These are phyloP conservation scores for Sesbania bispinosa DNA, from an alignment of 306 rosid species.

Conservation along the genomic window DNA sequence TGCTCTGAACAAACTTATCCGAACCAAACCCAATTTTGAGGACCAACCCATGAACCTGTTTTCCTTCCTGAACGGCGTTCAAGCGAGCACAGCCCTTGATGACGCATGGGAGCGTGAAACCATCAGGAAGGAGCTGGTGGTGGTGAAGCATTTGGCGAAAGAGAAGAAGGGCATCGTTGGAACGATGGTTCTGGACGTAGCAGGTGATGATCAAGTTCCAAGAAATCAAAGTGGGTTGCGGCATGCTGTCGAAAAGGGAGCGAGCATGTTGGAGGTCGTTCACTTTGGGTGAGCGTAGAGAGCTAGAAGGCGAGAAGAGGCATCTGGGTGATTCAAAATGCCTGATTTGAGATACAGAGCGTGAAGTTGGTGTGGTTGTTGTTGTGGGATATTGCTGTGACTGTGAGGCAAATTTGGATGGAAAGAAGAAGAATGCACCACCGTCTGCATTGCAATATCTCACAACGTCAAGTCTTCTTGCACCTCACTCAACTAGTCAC, in stretches of 20 bases:
- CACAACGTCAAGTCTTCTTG: too few species aligned
- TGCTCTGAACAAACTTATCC: slow-evolving; percentile 56
- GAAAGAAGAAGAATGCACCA: slow-evolving; percentile 17
- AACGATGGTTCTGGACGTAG: slow-evolving; percentile 40
- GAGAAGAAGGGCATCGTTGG: slow-evolving; percentile 41
- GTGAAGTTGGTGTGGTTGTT: slow-evolving; percentile 36
- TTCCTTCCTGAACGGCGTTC: slow-evolving; percentile 43
- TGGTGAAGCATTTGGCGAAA: slow-evolving; percentile 41
- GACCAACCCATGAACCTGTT: slow-evolving; percentile 49
- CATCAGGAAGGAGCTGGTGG: slow-evolving; percentile 34
- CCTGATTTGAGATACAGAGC: slow-evolving; percentile 47
- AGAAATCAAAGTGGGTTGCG: slow-evolving; percentile 34
- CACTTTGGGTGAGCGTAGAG: slow-evolving; percentile 46
- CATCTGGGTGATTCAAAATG: slow-evolving; percentile 35
- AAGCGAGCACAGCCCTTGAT: slow-evolving; percentile 55
- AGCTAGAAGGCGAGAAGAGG: slow-evolving; percentile 40
- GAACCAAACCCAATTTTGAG: slow-evolving; percentile 45
- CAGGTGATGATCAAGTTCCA: slow-evolving; percentile 50
- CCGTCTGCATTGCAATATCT: slow-evolving; percentile 26
- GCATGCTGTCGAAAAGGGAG: slow-evolving; percentile 36
- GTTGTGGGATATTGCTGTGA: slow-evolving; percentile 26
- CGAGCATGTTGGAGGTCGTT: slow-evolving; percentile 45
- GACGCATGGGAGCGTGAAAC: slow-evolving; percentile 45
- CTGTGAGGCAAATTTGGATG: not conserved
- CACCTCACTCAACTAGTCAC: too few species aligned